Evolutionary conservation across 2,329 filamentous ascomycete species (phyloP), one percentile per base, ranked within the genome.

Genomic region (Xenosphaeropsis pyriputrescens): DNA sequence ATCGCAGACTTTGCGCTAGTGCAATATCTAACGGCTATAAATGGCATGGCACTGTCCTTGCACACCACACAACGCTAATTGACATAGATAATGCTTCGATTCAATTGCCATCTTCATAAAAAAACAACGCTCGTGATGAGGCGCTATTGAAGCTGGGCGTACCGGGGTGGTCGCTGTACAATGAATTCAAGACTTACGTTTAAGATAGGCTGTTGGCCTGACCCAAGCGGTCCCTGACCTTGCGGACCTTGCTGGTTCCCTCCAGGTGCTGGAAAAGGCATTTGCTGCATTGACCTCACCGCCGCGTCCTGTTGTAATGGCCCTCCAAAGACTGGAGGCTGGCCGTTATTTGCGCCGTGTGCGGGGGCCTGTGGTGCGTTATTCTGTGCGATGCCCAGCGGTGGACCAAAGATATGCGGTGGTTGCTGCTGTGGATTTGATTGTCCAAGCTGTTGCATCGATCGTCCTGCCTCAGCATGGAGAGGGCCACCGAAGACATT

Each of bases 141-240:
- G 22, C 22, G 22, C 22, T 26, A 11, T 3, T 26, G 22, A 26
- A 26, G 8, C 22, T 26, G 22, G 22, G 22, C 4, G 12, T 26
- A 11, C 7, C 12, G 22, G 22, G 22, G 22, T 26, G 22, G 8
- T 26, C 22, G 8, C 22, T 6, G 12, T 9, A 26, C 22, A 26
- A 26, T 9, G 4, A 11, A 11, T 26, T 9, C 12, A 31, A 37
- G 45, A 59, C 71, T 62, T 59, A 76, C 72, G 56, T 83, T 83
- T 38, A 93, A 61, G 48, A 93, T 93, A 4, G 85, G 85, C 54
- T 91, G 84, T 57, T 89, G 84, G 29, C 81, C 81, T 58, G 86
- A 82, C 11, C 75, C 71, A 54, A 85, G 67, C 13, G 69, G 70
- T 43, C 74, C 64, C 42, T 45, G 47, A 18, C 51, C 52, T 29